These are phyloP conservation scores for Ogataea dorogensis DNA, from an alignment of 805 yeast species.

Conservation along the genomic window DNA sequence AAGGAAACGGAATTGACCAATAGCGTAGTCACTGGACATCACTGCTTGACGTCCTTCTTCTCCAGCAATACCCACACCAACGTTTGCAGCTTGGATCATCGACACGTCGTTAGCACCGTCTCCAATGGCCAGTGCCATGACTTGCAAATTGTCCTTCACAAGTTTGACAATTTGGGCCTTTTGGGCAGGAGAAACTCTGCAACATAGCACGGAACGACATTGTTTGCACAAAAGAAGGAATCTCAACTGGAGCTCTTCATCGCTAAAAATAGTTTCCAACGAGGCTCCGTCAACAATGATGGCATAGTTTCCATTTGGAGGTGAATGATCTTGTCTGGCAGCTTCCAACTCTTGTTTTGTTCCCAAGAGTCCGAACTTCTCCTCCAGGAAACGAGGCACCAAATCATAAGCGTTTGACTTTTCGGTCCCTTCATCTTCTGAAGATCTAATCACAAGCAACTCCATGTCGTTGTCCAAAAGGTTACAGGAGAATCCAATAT, in stretches of 20 bases:
- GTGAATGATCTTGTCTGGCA: constrained; percentile 61
- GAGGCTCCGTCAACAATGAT: constrained; percentile 73
- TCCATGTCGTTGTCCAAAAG: constrained; percentile 67
- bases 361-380: constrained; percentile 46
- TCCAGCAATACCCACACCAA: constrained; percentile 86
- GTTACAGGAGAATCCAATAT: constrained; percentile 78
- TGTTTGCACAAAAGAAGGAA: constrained; percentile 72
- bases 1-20: constrained; percentile 74
- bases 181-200: constrained; percentile 82
- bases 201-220: constrained; percentile 76
- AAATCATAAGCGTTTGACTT: constrained; percentile 22
- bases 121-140: constrained; percentile 79
- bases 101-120: constrained; percentile 89
- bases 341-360: constrained; percentile 42
- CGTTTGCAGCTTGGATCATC: constrained; percentile 83
- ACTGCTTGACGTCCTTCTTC: constrained; percentile 87
- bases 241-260: constrained; percentile 42
- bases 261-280: constrained; percentile 44
- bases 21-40: constrained; percentile 81
- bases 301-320: constrained; percentile 58
- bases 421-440: constrained; percentile 32
- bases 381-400: constrained; percentile 47
- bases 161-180: constrained; percentile 71
- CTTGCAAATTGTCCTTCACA: constrained; percentile 62
- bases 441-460: constrained; percentile 52